Evolutionary conservation across 768 basidiomycete genomes (phyloP), one percentile per base, ranked within the genome.

Genomic region (Pleurotus eryngii): DNA sequence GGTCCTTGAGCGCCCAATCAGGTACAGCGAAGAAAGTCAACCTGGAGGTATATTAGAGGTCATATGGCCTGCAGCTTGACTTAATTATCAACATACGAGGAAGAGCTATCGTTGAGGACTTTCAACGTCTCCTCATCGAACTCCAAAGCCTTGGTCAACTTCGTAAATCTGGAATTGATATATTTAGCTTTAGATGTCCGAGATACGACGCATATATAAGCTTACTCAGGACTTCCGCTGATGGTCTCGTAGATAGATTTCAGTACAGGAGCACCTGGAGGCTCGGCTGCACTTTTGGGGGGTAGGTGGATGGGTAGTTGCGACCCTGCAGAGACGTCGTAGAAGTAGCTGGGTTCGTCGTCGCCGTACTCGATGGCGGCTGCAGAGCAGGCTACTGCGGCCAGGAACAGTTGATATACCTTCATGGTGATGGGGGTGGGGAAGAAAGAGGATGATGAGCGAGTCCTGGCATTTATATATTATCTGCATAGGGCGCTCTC

Each of bases 21-120:
- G 80, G 77, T 15, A 76, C 72, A 0, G 81, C 82, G 58, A 84
- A 83, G 66, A 83, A 80, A 0, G 83, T 83, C 20, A 83, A 56
- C n/a, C 81, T 83, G 42, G 6, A 26, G 20, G 27, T 39, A 58
- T 24, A 42, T 26, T 49, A 9, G 49, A n/a, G 35, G 9, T 17
- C n/a, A 27, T 9, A 39, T 47, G 9, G 48, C 48, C n/a, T 20
- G 9, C 17, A n/a, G 48, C 18, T 17, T n/a, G 2, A 22, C 8
- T 8, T 22, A 38, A 50, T 24, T 4, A 17, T 37, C 15, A 15
- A 49, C 72, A 46, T 55, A 76, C 78, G 67, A 61, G 26, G 69
- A 60, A 14, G 72, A 67, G 11, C 76, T 63, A 54, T 79, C 74
- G 56, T 80, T 75, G 40, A 80, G 66, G 15, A 76, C 49, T 12